Evolutionary conservation across 768 basidiomycete species (phyloP), one percentile per base, ranked within the genome.

Genomic region (Pisolithus tinctorius): DNA sequence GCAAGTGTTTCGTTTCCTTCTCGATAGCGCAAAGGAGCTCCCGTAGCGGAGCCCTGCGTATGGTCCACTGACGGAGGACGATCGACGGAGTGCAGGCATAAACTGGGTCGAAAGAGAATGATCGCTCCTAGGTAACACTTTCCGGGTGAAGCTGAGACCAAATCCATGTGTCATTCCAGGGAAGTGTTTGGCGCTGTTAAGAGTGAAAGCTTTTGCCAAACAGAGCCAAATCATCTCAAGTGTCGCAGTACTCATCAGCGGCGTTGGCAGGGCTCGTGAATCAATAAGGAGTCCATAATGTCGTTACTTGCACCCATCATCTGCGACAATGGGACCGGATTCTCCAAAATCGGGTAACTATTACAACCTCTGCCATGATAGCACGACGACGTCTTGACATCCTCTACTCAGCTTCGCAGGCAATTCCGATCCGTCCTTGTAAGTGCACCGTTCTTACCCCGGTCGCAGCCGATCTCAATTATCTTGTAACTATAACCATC

Each of bases 341-440:
- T 79, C 70, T 95, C 94, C 10, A 97, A 97, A 80, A 86, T 97
- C 69, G 95, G 94, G 93, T 93, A 67, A 41, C 84, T 69, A 40
- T 20, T 27, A 23, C 0, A 11, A 8, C 10, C 31, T 4, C 48
- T 52, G 39, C n/a, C 20, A 16, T 31, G 16, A 26, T 11, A 10
- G 10, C 30, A 37, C 49, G 27, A 25, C 26, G 43, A 44, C 31
- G 49, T 54, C 27, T 45, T 68, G 42, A 61, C 31, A 4, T 55
- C 45, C 41, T 55, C 45, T 23, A 10, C 25, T 45, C 62, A 94
- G 95, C 34, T 98, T 96, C 71, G 94, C 96, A 41, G 95, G 95
- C 49, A 99, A 99, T 73, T 96, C 93, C 43, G 94, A 98, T 72
- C 96, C 96, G 17, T 97, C 95, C 8, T 99, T 95, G 89, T 92